These are phyloP conservation scores for Mariannaea sp. DNA, from an alignment of 2,329 filamentous ascomycete species.

Conservation along the genomic window DNA sequence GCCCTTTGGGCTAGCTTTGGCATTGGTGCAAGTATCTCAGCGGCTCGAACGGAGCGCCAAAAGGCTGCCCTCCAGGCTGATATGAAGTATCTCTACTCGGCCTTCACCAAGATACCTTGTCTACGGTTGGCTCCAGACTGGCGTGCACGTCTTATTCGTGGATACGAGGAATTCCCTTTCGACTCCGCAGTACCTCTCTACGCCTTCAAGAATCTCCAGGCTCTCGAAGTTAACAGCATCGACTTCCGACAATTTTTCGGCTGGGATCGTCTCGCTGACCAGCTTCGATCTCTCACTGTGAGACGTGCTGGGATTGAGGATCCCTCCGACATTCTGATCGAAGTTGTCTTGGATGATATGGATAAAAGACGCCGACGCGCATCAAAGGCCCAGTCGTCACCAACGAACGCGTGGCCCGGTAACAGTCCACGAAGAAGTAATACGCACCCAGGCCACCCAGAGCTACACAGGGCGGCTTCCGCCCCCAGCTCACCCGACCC, in stretches of 20 bases:
- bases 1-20: slow-evolving; percentile 89
- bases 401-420: slow-evolving; percentile 70
- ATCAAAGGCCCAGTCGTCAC: slow-evolving; percentile 82
- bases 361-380: slow-evolving; percentile 88
- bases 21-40: slow-evolving; percentile 76
- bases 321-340: slow-evolving; percentile 84
- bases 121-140: slow-evolving; percentile 90
- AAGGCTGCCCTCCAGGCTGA: slow-evolving; percentile 85
- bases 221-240: slow-evolving; percentile 90
- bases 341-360: slow-evolving; percentile 95
- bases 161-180: slow-evolving; percentile 97
- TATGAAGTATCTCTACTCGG: slow-evolving; percentile 94
- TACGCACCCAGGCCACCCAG: slow-evolving; percentile 62
- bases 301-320: slow-evolving; percentile 89
- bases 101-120: slow-evolving; percentile 97
- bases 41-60: slow-evolving; percentile 85
- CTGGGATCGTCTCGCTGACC: slow-evolving; percentile 93
- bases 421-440: slow-evolving; percentile 66
- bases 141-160: slow-evolving; percentile 84
- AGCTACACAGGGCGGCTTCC: slow-evolving; percentile 69
- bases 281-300: slow-evolving; percentile 85
- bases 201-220: slow-evolving; percentile 95
- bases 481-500: slow-evolving; percentile 67
- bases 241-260: slow-evolving; percentile 97
- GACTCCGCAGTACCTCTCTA: slow-evolving; percentile 96